Percentiles rank a stretch among this genome's conserved stretches.
phyloP scores from a whole-genome alignment of 441 rosid species.

The Adansonia gregorii region DNA sequence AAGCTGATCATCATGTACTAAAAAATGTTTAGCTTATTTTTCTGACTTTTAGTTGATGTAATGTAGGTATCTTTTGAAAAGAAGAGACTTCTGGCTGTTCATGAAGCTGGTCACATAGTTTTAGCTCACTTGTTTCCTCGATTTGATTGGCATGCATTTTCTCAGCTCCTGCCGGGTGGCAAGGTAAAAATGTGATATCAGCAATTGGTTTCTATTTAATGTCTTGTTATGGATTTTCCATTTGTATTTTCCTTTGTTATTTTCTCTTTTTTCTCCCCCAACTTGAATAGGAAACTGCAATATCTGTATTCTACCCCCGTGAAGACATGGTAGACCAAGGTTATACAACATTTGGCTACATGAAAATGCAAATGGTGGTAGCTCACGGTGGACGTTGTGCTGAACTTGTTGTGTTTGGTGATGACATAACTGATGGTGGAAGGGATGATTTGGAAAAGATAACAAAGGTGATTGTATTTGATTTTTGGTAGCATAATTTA shows the following conservation, averaged over 20 bases:
- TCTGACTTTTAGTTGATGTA: conserved; percentile 31
- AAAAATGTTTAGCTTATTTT: conserved; percentile 13
- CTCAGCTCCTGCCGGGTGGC: conserved; percentile 99
- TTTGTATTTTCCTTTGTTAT: conserved; percentile 5
- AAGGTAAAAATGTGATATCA: conserved; percentile 52
- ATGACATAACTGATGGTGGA: conserved; percentile 94
- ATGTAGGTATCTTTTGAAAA: conserved; percentile 81
- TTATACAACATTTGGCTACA: conserved; percentile 93
- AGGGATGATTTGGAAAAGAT: conserved; percentile 89
- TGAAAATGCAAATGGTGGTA: conserved; percentile 99
- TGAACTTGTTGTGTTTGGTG: conserved; percentile 79
- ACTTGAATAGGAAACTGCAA: conserved; percentile 79
- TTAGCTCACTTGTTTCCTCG: conserved; percentile 96
- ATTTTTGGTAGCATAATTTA: not conserved
- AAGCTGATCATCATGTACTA: conserved; percentile 10
- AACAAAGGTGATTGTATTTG: conserved; percentile 65
- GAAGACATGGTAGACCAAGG: conserved; percentile 97
- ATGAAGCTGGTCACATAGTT: conserved; percentile 94
- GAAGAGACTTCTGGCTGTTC: conserved; percentile 91
- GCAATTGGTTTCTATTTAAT: conserved; percentile 19
- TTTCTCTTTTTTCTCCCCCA: conserved; percentile 1
- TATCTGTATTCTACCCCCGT: conserved; percentile 93
- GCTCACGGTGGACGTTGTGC: conserved; percentile 99
- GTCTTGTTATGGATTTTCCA: conserved; percentile 23
- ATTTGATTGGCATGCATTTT: conserved; percentile 99